Evolutionary conservation across 129 eudicot genomes (phyloP).

Genomic region (Mikania micrantha): DNA sequence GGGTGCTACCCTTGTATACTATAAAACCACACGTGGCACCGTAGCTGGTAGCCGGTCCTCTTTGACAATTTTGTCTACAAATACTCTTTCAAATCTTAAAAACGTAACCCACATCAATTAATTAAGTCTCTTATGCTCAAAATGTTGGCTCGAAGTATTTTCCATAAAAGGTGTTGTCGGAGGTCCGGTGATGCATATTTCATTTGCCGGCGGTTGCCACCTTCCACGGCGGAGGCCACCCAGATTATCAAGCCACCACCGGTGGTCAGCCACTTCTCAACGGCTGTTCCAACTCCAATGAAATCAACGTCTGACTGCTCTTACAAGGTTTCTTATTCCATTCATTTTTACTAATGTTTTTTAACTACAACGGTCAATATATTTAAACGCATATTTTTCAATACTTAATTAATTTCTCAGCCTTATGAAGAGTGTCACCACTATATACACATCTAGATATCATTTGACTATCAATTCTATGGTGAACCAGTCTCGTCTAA

Average conservation of each 20-base stretch:
- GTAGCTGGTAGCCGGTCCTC: not conserved
- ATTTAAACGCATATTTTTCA: too few relatives aligned
- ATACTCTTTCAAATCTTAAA: not conserved
- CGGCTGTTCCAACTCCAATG: not conserved
- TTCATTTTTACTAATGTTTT: not conserved
- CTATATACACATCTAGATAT: too few relatives aligned
- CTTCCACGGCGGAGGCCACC: slow-evolving; percentile 5
- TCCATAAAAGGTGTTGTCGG: not conserved
- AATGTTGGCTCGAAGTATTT: not conserved
- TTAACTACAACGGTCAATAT: too few relatives aligned
- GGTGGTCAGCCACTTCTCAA: not conserved
- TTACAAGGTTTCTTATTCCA: slow-evolving; percentile 11
- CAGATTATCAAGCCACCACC: not conserved
- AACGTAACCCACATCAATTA: not conserved
- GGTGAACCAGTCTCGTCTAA: too few relatives aligned
- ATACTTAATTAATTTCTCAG: too few relatives aligned
- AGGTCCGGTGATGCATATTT: not conserved
- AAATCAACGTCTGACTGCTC: slow-evolving; percentile 16
- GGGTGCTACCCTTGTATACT: not conserved
- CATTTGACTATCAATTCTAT: too few relatives aligned
- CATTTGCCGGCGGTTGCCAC: not conserved
- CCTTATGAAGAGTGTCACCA: too few relatives aligned
- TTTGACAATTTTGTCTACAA: not conserved
- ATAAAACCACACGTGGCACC: not conserved
- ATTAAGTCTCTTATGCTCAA: not conserved